These are phyloP conservation scores for Cladorrhinum sp. DNA, from an alignment of 2,329 filamentous ascomycete genomes.

Conservation along the genomic window DNA sequence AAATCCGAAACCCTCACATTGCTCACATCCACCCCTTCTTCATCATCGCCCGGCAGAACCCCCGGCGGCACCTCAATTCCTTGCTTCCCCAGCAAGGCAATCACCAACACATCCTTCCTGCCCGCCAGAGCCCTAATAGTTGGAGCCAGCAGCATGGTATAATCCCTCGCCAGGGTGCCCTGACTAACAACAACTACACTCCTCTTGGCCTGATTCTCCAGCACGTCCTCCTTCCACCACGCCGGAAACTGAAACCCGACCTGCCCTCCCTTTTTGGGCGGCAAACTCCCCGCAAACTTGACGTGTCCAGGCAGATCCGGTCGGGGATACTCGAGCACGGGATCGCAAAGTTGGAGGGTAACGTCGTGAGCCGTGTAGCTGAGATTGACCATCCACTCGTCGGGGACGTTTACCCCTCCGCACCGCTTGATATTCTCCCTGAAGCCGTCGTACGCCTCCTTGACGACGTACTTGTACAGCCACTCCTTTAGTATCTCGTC, in stretches of 20 bases:
- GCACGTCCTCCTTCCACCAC: conserved; percentile 42
- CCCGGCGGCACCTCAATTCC: conserved; percentile 27
- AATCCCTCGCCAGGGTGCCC: conserved; percentile 42
- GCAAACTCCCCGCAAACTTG: conserved; percentile 43
- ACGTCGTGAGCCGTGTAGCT: conserved; percentile 31
- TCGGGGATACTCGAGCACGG: conserved; percentile 39
- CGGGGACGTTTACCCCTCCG: conserved; percentile 27
- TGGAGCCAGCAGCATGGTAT: conserved; percentile 42
- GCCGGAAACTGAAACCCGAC: conserved; percentile 34
- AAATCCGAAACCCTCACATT: conserved; percentile 47
- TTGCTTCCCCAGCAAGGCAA: conserved; percentile 32
- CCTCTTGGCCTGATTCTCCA: conserved; percentile 25
- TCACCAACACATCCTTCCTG: conserved; percentile 38
- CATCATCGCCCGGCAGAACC: conserved; percentile 30
- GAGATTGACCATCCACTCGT: conserved; percentile 16
- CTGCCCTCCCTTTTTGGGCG: conserved; percentile 30
- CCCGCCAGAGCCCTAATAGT: conserved; percentile 41
- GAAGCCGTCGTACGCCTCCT: conserved; percentile 17
- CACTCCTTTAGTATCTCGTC: conserved; percentile 16
- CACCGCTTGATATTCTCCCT: conserved; percentile 29
- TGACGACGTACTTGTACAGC: conserved; percentile 15
- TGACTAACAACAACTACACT: conserved; percentile 45
- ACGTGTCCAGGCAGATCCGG: conserved; percentile 41
- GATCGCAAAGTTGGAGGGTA: conserved; percentile 39
- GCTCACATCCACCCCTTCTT: neutral